Evolutionary conservation across 352 stramenopile species (phyloP), one percentile per base, ranked within the genome.

Genomic region (Globisporangium cylindrosporum): DNA sequence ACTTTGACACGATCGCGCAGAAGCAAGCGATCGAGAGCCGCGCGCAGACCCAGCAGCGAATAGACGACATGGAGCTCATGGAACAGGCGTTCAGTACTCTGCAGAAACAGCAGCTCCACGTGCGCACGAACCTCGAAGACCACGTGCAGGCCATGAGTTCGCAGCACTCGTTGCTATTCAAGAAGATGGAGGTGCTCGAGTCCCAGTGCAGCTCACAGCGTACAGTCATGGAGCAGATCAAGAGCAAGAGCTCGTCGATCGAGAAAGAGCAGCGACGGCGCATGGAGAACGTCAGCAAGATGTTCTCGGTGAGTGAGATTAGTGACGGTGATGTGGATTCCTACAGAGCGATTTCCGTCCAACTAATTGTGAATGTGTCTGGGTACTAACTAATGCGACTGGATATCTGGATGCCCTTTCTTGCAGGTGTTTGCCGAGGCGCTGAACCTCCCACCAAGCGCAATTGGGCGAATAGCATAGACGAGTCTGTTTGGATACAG

Each of bases 271-370:
- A 94, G 61, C 73, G 81, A 2, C 75, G 78, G 55, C 74, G 86
- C 5, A 92, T 92, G 84, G 84, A 92, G 59, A 92, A 85, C 62
- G 80, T 92, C 60, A 82, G 74, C 67, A 89, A 86, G 24, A 92
- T 90, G 80, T 91, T 92, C 64, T 77, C 81, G 76, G 86, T 91
- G 62, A 41, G 73, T 75, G 0, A 18, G 20, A 27, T 20, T 46
- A 46, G 5, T 46, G 12, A 6, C 5, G 20, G 10, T 51, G 43
- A 9, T 22, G 15, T n/a, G 18, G 43, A 51, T 24, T 24, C 3
- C 18, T 24, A 12, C 6, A 51, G 7, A 51, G 6, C 7, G 29
- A 38, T 32, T 56, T 56, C 49, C 29, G n/a, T 14, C 12, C 4
- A 57, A 4, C 6, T 41, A 15, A 34, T 7, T 43, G 36, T n/a